A percentile compares a stretch with the other conserved stretches of the same genome.
Evolutionary conservation across 2,329 filamentous ascomycete species (phyloP).

Genomic region (Ceratocystis albifundus): DNA sequence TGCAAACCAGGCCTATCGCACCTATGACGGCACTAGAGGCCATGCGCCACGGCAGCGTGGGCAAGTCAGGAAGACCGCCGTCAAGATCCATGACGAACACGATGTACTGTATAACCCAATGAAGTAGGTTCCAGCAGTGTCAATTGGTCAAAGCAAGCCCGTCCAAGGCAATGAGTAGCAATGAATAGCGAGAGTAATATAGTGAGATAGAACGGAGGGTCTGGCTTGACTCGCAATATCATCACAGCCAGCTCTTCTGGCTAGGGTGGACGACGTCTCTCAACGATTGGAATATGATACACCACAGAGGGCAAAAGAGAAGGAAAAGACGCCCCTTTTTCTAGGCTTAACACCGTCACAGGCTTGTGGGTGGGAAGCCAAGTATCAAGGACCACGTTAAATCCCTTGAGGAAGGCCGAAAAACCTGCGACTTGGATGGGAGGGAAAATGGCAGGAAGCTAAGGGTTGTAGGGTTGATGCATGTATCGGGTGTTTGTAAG

Average conservation of each 20-base stretch:
- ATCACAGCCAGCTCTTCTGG: background rate
- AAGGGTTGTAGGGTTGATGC: background rate
- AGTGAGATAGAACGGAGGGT: background rate
- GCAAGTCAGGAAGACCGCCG: constrained; percentile 31
- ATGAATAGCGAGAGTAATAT: background rate
- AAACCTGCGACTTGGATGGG: background rate
- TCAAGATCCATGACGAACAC: background rate
- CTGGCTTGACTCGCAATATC: background rate
- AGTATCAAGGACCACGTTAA: background rate
- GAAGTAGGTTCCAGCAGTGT: background rate
- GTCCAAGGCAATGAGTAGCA: background rate
- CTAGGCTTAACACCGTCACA: background rate
- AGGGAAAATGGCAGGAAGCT: background rate
- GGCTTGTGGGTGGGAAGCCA: background rate
- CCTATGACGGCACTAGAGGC: constrained; percentile 66
- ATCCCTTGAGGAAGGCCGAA: background rate
- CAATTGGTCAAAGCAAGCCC: background rate
- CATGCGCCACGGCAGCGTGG: constrained; percentile 57
- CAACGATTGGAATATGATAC: background rate
- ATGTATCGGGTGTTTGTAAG: constrained; percentile 3
- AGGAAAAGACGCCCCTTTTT: background rate
- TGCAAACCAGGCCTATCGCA: constrained; percentile 56
- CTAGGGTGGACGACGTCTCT: background rate
- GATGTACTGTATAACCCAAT: background rate
- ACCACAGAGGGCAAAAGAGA: background rate